These are phyloP conservation scores for Glomus cerebriforme DNA, from an alignment of 192 early-diverging fungal species.

Conservation along the genomic window DNA sequence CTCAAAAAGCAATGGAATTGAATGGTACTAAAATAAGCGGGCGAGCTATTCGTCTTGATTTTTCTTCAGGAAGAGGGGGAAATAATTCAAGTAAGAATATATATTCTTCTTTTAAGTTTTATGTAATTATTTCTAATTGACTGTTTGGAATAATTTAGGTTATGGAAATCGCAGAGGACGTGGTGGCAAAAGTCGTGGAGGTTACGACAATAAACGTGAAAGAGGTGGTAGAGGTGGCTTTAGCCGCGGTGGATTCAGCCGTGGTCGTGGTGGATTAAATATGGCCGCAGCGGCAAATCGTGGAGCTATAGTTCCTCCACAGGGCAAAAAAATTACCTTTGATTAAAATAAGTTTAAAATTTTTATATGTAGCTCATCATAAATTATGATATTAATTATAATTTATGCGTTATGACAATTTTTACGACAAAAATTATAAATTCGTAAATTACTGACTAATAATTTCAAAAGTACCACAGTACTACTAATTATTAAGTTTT, in stretches of 20 bases:
- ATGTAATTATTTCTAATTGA: constrained; percentile 12
- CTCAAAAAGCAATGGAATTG: constrained; percentile 76
- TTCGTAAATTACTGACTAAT: too few relatives aligned
- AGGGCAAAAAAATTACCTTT: constrained; percentile 18
- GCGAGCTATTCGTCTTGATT: constrained; percentile 87
- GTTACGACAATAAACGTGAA: neutral
- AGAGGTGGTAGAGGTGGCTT: neutral
- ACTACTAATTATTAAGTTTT: too few relatives aligned
- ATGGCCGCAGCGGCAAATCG: neutral
- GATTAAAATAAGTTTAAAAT: neutral
- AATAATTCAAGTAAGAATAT: constrained; percentile 34
- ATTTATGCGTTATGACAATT: too few relatives aligned
- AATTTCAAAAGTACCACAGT: too few relatives aligned
- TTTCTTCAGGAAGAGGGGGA: constrained; percentile 53
- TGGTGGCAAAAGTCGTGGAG: neutral
- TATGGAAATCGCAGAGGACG: constrained; percentile 36
- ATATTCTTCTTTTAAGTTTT: neutral
- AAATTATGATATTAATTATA: neutral
- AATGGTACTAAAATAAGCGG: constrained; percentile 79
- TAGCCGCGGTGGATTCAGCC: neutral
- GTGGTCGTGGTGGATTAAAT: neutral
- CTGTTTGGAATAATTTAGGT: constrained; percentile 41
- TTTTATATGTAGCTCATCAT: neutral
- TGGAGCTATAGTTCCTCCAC: constrained; percentile 2
- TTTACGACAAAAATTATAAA: too few relatives aligned